Evolutionary conservation across 345 rosid genomes (phyloP).

Genomic region (Cardamine chenopodiifolia): DNA sequence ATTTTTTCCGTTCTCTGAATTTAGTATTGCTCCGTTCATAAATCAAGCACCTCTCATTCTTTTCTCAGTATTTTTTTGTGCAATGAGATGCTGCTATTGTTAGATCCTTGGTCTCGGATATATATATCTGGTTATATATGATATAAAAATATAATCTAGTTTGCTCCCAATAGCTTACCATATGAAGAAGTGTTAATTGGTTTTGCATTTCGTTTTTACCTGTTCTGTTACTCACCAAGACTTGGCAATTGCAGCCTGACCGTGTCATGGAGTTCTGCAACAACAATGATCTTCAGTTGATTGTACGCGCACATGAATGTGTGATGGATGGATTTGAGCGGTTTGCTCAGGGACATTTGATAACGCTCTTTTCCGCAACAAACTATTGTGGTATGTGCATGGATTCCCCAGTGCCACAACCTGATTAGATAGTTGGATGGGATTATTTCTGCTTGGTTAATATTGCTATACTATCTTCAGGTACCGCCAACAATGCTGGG

Average conservation of each 20-base stretch:
- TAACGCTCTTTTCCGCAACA: slow-evolving; percentile 92
- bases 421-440: slow-evolving; percentile 1
- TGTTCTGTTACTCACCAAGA: slow-evolving; percentile 24
- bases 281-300: slow-evolving; percentile 91
- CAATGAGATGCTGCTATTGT: slow-evolving; percentile 3
- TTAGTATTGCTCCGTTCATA: background rate
- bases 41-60: background rate
- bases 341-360: slow-evolving; percentile 91
- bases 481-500: slow-evolving; percentile 94
- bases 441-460: background rate
- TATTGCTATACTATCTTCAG: slow-evolving; percentile 39
- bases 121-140: background rate
- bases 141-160: slow-evolving; percentile 8
- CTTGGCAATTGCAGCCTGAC: slow-evolving; percentile 68
- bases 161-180: background rate
- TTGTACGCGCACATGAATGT: slow-evolving; percentile 94
- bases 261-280: slow-evolving; percentile 96
- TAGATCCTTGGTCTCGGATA: background rate
- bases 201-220: slow-evolving; percentile 22
- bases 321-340: slow-evolving; percentile 99
- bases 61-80: background rate
- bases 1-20: background rate
- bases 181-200: slow-evolving; percentile 4
- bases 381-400: slow-evolving; percentile 75
- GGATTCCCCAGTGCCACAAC: background rate